These are phyloP conservation scores for Mycogone perniciosa DNA, from an alignment of 2,329 filamentous ascomycete genomes.

Conservation along the genomic window DNA sequence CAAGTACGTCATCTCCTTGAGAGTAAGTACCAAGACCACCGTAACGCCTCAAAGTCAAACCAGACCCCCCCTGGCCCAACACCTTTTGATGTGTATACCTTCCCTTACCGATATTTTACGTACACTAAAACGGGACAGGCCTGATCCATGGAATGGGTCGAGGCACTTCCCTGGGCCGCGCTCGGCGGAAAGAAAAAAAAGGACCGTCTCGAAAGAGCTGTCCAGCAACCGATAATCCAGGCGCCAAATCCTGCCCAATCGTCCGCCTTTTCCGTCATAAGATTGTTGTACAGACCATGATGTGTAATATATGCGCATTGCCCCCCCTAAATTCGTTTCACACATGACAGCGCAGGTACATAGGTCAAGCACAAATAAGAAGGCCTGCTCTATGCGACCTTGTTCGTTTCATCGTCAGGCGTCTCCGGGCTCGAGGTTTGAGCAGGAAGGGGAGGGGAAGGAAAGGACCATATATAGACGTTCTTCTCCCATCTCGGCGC, in stretches of 20 bases:
- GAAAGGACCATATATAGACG: too few relatives aligned
- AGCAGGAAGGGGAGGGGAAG: too few relatives aligned
- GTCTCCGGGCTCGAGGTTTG: too few relatives aligned
- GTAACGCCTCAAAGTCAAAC: slow-evolving; percentile 24
- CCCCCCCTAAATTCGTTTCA: neutral
- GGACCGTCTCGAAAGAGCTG: neutral
- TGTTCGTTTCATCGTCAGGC: too few relatives aligned
- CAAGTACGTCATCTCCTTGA: slow-evolving; percentile 21
- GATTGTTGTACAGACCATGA: slow-evolving; percentile 24
- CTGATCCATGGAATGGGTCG: slow-evolving; percentile 5
- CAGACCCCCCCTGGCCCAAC: slow-evolving; percentile 29
- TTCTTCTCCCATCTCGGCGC: too few relatives aligned
- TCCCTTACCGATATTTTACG: slow-evolving; percentile 35
- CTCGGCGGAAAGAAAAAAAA: neutral
- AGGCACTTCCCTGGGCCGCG: slow-evolving; percentile 8
- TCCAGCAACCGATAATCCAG: slow-evolving; percentile 1
- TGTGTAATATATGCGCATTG: neutral
- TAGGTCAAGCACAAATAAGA: too few relatives aligned
- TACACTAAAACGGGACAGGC: slow-evolving; percentile 23
- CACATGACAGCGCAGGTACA: neutral
- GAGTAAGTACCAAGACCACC: slow-evolving; percentile 19
- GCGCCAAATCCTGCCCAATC: slow-evolving; percentile 18
- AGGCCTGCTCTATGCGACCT: too few relatives aligned
- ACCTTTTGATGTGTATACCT: slow-evolving; percentile 41
- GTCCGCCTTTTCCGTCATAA: slow-evolving; percentile 17